These are phyloP conservation scores for Cardamine occulta DNA, from an alignment of 345 rosid genomes.

Conservation along the genomic window DNA sequence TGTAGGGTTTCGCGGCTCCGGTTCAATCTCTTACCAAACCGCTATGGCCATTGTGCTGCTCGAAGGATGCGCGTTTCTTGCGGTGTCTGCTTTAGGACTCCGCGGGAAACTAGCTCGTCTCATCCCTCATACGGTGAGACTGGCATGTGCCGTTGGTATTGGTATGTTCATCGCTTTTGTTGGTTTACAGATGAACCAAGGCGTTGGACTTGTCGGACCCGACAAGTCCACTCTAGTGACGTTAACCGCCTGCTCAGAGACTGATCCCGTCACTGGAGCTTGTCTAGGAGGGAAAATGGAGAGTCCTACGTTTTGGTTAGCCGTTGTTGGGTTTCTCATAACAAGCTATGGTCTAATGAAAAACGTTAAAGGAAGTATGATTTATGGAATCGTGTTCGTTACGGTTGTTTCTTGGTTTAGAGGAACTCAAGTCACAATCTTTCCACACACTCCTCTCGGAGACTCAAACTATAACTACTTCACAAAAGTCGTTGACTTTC, in stretches of 20 bases:
- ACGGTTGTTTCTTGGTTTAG: conserved; percentile 85
- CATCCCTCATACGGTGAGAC: conserved; percentile 67
- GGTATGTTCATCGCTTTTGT: conserved; percentile 89
- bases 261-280: conserved; percentile 60
- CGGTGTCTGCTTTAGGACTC: conserved; percentile 62
- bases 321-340: conserved; percentile 64
- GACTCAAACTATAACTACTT: conserved; percentile 67
- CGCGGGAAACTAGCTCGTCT: conserved; percentile 65
- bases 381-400: conserved; percentile 69
- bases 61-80: conserved; percentile 70
- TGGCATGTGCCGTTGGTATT: conserved; percentile 70
- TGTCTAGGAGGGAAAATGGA: conserved; percentile 67
- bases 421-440: conserved; percentile 68
- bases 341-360: conserved; percentile 73
- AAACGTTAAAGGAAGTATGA: conserved; percentile 80
- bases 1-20: conserved; percentile 85
- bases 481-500: conserved; percentile 72
- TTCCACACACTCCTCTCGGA: conserved; percentile 64
- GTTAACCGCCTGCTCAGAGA: conserved; percentile 59
- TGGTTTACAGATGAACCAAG: conserved; percentile 80
- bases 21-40: conserved; percentile 64
- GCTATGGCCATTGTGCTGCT: conserved; percentile 74
- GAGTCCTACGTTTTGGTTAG: conserved; percentile 87
- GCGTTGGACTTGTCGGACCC: conserved; percentile 82
- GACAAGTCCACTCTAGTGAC: conserved; percentile 70